Percentiles rank a stretch among this genome's conserved stretches.
These are phyloP conservation scores for Craterostigma plantagineum DNA, from an alignment of 257 asterid species.

Conservation along the genomic window DNA sequence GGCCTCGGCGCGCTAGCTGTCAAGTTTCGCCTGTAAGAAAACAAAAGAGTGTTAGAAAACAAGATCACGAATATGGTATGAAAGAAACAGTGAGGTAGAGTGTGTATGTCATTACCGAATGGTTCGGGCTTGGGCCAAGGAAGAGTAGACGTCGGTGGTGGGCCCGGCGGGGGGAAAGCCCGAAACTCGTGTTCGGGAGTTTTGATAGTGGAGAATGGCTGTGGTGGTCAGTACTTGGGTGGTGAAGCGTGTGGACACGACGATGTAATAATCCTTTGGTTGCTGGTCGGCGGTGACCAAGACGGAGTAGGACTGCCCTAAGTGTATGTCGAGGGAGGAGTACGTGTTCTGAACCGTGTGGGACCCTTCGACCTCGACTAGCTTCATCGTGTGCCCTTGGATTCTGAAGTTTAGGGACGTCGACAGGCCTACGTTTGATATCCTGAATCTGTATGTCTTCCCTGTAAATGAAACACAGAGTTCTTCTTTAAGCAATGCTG, in stretches of 20 bases:
- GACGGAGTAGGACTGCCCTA: slow-evolving; percentile 85
- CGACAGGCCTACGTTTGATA: slow-evolving; percentile 67
- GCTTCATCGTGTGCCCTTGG: slow-evolving; percentile 75
- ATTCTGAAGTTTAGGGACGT: slow-evolving; percentile 78
- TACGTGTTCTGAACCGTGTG: slow-evolving; percentile 69
- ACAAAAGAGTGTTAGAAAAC: slow-evolving; percentile 6
- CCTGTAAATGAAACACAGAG: slow-evolving; percentile 41
- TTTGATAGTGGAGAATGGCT: slow-evolving; percentile 76
- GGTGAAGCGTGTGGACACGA: slow-evolving; percentile 68
- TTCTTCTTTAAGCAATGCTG: background rate
- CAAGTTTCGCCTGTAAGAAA: slow-evolving; percentile 48
- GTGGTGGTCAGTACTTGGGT: slow-evolving; percentile 57
- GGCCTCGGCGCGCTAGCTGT: slow-evolving; percentile 98
- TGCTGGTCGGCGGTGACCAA: slow-evolving; percentile 72
- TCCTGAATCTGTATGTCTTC: slow-evolving; percentile 77
- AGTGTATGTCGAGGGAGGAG: slow-evolving; percentile 60
- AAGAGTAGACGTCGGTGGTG: slow-evolving; percentile 43
- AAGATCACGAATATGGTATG: background rate
- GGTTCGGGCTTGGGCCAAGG: slow-evolving; percentile 83
- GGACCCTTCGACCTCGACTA: slow-evolving; percentile 94
- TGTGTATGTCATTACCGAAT: slow-evolving; percentile 50
- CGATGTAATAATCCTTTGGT: slow-evolving; percentile 71
- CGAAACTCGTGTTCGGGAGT: slow-evolving; percentile 45
- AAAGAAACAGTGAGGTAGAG: background rate
- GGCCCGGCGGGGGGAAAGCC: slow-evolving; percentile 82